Evolutionary conservation across 1,284 basidiomycete genomes (phyloP).

Genomic region (Microbotryum silenes-acaulis): DNA sequence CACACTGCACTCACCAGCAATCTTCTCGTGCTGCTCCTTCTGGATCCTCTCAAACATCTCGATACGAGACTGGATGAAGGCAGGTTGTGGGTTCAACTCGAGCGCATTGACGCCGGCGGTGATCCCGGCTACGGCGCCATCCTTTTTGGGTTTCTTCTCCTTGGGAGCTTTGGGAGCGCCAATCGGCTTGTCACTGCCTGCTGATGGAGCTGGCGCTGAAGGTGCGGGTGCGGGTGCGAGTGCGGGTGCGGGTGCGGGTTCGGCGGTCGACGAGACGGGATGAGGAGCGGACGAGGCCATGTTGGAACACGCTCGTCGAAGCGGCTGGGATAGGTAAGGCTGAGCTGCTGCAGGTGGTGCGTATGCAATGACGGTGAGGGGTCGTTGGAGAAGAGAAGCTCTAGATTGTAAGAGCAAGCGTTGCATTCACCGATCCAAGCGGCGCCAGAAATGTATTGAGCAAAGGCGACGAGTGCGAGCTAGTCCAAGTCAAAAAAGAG

Average conservation of each 20-base stretch:
- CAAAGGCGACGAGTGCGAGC: too few relatives aligned
- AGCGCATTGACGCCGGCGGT: slow-evolving; percentile 21
- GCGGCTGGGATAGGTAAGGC: too few relatives aligned
- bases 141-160: slow-evolving; percentile 38
- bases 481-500: too few relatives aligned
- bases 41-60: slow-evolving; percentile 85
- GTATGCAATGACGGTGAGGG: too few relatives aligned
- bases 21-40: slow-evolving; percentile 70
- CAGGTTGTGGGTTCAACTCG: slow-evolving; percentile 73
- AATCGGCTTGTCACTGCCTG: not conserved
- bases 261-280: slow-evolving; percentile 40
- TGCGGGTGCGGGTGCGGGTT: slow-evolving; percentile 1
- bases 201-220: not conserved
- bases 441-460: too few relatives aligned
- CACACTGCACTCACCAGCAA: slow-evolving; percentile 53
- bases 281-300: slow-evolving; percentile 39
- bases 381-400: too few relatives aligned
- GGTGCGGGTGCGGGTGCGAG: not conserved
- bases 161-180: slow-evolving; percentile 18
- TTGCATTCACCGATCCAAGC: too few relatives aligned
- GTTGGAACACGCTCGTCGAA: not conserved
- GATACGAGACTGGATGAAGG: slow-evolving; percentile 82
- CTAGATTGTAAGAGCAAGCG: too few relatives aligned
- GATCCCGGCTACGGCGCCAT: slow-evolving; percentile 39
- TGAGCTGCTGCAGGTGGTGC: too few relatives aligned